Evolutionary conservation across 352 stramenopile genomes (phyloP).

Genomic region (Plasmopara viticola): DNA sequence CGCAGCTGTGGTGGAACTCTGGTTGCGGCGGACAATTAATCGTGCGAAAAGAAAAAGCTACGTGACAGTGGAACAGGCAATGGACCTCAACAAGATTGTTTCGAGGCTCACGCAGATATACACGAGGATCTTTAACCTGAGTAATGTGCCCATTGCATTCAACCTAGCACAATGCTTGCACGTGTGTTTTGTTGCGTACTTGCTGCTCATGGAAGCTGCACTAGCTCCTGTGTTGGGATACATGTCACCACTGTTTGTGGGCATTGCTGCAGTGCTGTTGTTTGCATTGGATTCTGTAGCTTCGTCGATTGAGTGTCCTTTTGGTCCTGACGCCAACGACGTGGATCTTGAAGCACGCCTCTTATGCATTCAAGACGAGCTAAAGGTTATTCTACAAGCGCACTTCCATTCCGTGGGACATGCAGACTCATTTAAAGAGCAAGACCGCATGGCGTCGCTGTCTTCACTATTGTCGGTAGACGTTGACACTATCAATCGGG

Average conservation of each 20-base stretch:
- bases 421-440: slow-evolving; percentile 35
- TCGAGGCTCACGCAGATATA: slow-evolving; percentile 46
- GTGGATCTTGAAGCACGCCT: slow-evolving; percentile 40
- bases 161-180: slow-evolving; percentile 41
- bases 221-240: slow-evolving; percentile 16
- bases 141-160: slow-evolving; percentile 42
- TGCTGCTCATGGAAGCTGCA: slow-evolving; percentile 31
- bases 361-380: slow-evolving; percentile 45
- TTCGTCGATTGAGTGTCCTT: slow-evolving; percentile 44
- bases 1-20: slow-evolving; percentile 49
- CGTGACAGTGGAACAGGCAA: slow-evolving; percentile 36
- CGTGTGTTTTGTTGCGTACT: slow-evolving; percentile 33
- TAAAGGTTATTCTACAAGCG: slow-evolving; percentile 44
- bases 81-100: slow-evolving; percentile 45
- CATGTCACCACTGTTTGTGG: slow-evolving; percentile 26
- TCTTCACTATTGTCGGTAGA: slow-evolving; percentile 38
- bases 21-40: slow-evolving; percentile 42
- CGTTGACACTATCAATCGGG: slow-evolving; percentile 22
- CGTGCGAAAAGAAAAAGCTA: slow-evolving; percentile 32
- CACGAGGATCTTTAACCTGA: slow-evolving; percentile 41
- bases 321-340: slow-evolving; percentile 31
- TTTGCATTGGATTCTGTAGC: slow-evolving; percentile 46
- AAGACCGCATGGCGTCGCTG: slow-evolving; percentile 38
- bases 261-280: slow-evolving; percentile 35
- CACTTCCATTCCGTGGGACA: slow-evolving; percentile 44